Evolutionary conservation across 768 basidiomycete species (phyloP).

Genomic region (Tulasnella sp.): DNA sequence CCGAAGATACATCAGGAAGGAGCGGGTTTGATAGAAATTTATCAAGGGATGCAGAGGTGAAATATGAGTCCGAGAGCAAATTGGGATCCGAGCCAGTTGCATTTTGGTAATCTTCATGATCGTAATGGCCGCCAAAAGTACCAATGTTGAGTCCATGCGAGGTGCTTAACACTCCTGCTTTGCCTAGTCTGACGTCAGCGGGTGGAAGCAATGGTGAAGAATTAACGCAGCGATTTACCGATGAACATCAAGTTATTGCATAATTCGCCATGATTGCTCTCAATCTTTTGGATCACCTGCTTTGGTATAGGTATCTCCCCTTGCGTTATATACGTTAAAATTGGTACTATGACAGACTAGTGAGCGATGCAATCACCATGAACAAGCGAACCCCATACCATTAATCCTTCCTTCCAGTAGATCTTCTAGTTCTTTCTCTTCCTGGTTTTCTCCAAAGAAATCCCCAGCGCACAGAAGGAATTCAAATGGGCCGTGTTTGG

Average conservation of each 20-base stretch:
- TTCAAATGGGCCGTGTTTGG: constrained; percentile 89
- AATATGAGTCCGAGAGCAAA: constrained; percentile 14
- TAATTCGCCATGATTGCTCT: constrained; percentile 63
- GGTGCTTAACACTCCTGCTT: constrained; percentile 69
- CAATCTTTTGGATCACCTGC: constrained; percentile 58
- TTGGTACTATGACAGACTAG: too few species aligned
- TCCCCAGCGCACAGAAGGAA: constrained; percentile 70
- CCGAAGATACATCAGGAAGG: constrained; percentile 6
- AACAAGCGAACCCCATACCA: constrained; percentile 33
- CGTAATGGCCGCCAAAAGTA: constrained; percentile 61
- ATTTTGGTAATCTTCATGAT: constrained; percentile 31
- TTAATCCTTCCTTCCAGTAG: constrained; percentile 55
- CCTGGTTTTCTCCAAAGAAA: constrained; percentile 53
- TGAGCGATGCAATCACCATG: too few species aligned
- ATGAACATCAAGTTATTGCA: constrained; percentile 73
- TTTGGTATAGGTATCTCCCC: constrained; percentile 65
- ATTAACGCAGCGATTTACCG: constrained; percentile 39
- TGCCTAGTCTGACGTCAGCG: too few species aligned
- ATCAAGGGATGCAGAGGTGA: constrained; percentile 17
- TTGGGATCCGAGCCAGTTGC: constrained; percentile 1
- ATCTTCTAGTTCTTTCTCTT: constrained; percentile 36
- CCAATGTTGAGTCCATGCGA: constrained; percentile 68
- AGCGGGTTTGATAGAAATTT: constrained; percentile 17
- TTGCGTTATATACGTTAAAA: constrained; percentile 89
- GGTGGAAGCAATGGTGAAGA: not conserved